These are phyloP conservation scores for Rhodotorula graminis DNA, from an alignment of 768 basidiomycete genomes.

Conservation along the genomic window DNA sequence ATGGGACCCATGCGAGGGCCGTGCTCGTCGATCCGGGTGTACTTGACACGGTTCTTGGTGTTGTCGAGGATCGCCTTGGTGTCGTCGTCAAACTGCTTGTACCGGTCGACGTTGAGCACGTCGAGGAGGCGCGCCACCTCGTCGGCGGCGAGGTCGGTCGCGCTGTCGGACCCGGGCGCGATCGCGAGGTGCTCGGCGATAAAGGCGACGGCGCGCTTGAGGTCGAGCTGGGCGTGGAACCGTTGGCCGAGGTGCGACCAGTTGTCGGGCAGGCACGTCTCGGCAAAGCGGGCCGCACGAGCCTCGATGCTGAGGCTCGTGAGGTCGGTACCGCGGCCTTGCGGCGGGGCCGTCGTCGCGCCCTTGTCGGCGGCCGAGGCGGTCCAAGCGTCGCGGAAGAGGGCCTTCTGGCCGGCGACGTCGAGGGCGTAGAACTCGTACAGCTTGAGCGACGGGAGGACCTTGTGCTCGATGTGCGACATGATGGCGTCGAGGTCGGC, in stretches of 20 bases:
- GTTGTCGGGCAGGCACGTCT: constrained; percentile 22
- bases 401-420: constrained; percentile 59
- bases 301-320: constrained; percentile 56
- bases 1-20: constrained; percentile 83
- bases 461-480: constrained; percentile 57
- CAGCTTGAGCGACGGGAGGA: constrained; percentile 61
- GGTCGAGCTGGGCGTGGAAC: constrained; percentile 63
- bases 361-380: constrained; percentile 25
- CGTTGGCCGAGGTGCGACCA: constrained; percentile 48
- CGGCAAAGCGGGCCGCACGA: constrained; percentile 49
- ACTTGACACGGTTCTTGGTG: constrained; percentile 70
- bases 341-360: constrained; percentile 46
- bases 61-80: constrained; percentile 65
- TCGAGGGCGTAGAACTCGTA: constrained; percentile 96
- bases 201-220: constrained; percentile 65
- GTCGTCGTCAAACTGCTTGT: constrained; percentile 71
- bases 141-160: constrained; percentile 59
- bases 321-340: constrained; percentile 59
- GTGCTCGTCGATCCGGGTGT: constrained; percentile 70
- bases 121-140: constrained; percentile 75
- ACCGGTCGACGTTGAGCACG: constrained; percentile 80
- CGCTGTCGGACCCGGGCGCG: constrained; percentile 41
- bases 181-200: constrained; percentile 60
- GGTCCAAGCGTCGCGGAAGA: constrained; percentile 57
- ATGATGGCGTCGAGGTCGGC: constrained; percentile 67